Base-by-base conservation (phyloP, 257 asterid genomes). In the Nemophila menziesii region DNA sequence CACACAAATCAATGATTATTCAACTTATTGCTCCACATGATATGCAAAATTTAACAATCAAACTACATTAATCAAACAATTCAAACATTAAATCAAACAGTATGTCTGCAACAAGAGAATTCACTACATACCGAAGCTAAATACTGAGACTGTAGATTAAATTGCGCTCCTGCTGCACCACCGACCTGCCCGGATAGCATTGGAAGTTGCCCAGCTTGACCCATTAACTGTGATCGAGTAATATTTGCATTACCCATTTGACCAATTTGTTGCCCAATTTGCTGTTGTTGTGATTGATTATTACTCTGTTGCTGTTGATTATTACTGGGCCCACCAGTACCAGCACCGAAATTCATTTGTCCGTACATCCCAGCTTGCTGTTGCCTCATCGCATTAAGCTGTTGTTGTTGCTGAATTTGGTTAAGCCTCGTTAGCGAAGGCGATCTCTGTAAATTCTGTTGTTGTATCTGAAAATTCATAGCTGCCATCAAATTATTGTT, bases 141-240 rank as follows among this genome's bases (percentile, higher is more conserved):
- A 56, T 57, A 71, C 73, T 80, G 94, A 44, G 76, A 65, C 47
- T 72, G 96, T 71, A 80, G 57, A 62, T 77, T 79, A 56, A 68
- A 78, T 70, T 78, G 98, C 19, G 92, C 36, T 13, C 12, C 73
- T 16, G 86, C 81, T 18, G 56, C 66, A 14, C 63, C 68, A 3
- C 79, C 68, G 40, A 76, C 69, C 63, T 83, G 95, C 44, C 92
- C 82, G 50, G 94, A 65, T 43, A 89, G 65, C 92, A 76, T 62
- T 2, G 93, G 77, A 40, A 89, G 69, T 39, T 76, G 84, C 39
- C 90, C 84, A 4, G 87, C 71, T 65, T 76, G 96, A 47, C 86
- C 93, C 81, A 83, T 65, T 66, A 75, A 54, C 9, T 74, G 80
- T 12, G 93, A 65, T 60, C 93, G 65, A 18, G 80, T 41, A 58